phyloP scores from a whole-genome alignment of 2,329 filamentous ascomycete genomes.

The Scedosporium minutisporum region DNA sequence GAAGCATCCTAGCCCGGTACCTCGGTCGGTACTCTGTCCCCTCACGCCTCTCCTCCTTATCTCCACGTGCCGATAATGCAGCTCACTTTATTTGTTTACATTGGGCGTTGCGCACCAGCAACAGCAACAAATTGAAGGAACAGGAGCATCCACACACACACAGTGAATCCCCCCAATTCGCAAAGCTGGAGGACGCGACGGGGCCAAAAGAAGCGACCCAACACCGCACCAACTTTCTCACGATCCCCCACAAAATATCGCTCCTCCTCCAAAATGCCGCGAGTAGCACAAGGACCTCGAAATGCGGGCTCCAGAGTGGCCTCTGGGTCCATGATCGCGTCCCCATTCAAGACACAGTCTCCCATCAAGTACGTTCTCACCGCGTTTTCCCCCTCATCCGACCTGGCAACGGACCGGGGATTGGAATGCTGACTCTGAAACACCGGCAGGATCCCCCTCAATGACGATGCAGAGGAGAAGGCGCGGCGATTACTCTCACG shows the following conservation, averaged over 20 bases:
- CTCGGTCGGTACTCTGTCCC: too few relatives aligned
- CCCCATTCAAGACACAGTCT: slow-evolving; percentile 41
- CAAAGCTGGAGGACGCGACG: neutral
- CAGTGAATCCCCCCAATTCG: neutral
- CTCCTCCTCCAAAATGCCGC: slow-evolving; percentile 37
- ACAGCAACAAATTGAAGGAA: neutral
- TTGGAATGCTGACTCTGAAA: neutral
- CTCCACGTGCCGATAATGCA: slow-evolving; percentile 4
- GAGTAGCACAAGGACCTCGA: slow-evolving; percentile 46
- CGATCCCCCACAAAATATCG: neutral
- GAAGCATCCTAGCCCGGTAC: too few relatives aligned
- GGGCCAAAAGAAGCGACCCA: neutral
- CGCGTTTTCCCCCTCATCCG: slow-evolving; percentile 4
- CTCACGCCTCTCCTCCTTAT: neutral
- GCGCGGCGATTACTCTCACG: slow-evolving; percentile 78
- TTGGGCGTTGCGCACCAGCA: neutral
- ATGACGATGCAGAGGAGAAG: slow-evolving; percentile 91
- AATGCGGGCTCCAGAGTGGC: slow-evolving; percentile 35
- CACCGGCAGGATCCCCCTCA: slow-evolving; percentile 69
- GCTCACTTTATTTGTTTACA: slow-evolving; percentile 7
- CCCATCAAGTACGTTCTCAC: slow-evolving; percentile 41
- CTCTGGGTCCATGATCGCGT: slow-evolving; percentile 35
- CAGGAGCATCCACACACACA: slow-evolving; percentile 1
- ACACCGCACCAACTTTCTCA: neutral
- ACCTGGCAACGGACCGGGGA: slow-evolving; percentile 11